These are phyloP conservation scores for Leucosporidium yakuticum DNA, from an alignment of 768 basidiomycete species.

Conservation along the genomic window DNA sequence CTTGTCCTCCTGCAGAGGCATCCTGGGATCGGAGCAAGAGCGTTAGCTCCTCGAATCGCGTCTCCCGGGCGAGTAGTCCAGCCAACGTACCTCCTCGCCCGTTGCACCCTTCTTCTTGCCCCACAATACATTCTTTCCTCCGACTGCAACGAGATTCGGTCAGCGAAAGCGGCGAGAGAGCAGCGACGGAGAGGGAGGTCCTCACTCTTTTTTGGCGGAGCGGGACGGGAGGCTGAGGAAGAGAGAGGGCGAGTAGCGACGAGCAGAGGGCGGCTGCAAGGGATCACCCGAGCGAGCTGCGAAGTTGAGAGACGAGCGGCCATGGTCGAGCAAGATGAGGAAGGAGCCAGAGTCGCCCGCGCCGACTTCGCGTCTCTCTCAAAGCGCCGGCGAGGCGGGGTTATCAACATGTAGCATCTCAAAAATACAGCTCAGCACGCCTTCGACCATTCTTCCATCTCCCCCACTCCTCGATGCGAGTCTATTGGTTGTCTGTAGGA, in stretches of 20 bases:
- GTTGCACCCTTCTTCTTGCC: conserved; percentile 13
- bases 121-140: background rate
- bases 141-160: background rate
- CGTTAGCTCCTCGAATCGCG: background rate
- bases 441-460: too few relatives aligned
- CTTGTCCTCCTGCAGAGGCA: background rate
- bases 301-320: too few relatives aligned
- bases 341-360: too few relatives aligned
- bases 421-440: too few relatives aligned
- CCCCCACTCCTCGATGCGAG: too few relatives aligned
- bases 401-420: too few relatives aligned
- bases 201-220: conserved; percentile 1
- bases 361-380: too few relatives aligned
- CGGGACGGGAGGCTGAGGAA: background rate
- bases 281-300: too few relatives aligned
- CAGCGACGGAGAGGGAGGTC: background rate
- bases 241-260: background rate
- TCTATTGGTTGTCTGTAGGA: too few relatives aligned
- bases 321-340: too few relatives aligned
- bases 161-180: background rate
- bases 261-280: too few relatives aligned
- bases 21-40: background rate
- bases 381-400: too few relatives aligned
- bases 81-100: conserved; percentile 11
- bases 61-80: background rate